Evolutionary conservation across 208 protist species (phyloP).

Genomic region (Trypanosoma lewisi): DNA sequence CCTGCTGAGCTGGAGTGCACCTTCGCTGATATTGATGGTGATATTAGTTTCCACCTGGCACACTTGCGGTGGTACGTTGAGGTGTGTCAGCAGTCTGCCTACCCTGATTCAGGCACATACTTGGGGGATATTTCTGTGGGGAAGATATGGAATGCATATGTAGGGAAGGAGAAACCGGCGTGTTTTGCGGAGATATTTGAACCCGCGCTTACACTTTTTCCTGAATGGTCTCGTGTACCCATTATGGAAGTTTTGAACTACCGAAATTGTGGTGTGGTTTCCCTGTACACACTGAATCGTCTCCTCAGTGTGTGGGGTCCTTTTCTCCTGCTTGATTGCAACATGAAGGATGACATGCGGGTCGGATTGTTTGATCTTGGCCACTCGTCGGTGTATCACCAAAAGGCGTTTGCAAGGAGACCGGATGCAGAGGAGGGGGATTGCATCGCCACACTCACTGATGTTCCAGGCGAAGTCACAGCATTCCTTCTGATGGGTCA

Average conservation of each 20-base stretch:
- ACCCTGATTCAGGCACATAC: slow-evolving; percentile 43
- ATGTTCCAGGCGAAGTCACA: slow-evolving; percentile 54
- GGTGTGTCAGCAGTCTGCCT: slow-evolving; percentile 31
- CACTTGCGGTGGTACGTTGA: slow-evolving; percentile 72
- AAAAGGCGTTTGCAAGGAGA: slow-evolving; percentile 39
- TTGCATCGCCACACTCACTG: slow-evolving; percentile 62
- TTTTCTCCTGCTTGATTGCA: slow-evolving; percentile 70
- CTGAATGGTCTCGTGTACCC: slow-evolving; percentile 42
- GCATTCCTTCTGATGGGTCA: slow-evolving; percentile 36
- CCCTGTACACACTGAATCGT: slow-evolving; percentile 68
- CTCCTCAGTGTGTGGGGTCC: slow-evolving; percentile 83
- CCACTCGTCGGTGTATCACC: slow-evolving; percentile 53
- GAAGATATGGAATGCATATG: slow-evolving; percentile 47
- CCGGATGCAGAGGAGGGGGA: slow-evolving; percentile 66
- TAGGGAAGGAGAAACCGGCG: slow-evolving; percentile 54
- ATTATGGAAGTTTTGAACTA: slow-evolving; percentile 69
- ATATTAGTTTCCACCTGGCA: slow-evolving; percentile 39
- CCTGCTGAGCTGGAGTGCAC: slow-evolving; percentile 10
- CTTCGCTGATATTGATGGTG: slow-evolving; percentile 30
- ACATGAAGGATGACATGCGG: slow-evolving; percentile 59
- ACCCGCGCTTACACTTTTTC: slow-evolving; percentile 47
- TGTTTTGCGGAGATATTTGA: slow-evolving; percentile 61
- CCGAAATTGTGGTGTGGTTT: slow-evolving; percentile 72
- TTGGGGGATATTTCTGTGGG: slow-evolving; percentile 53
- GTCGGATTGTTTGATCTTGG: slow-evolving; percentile 51